A percentile compares a stretch with the other conserved stretches of the same genome.
Conservation (phyloP, 371 early-diverging fungal species). For the Mortierella sp. region DNA sequence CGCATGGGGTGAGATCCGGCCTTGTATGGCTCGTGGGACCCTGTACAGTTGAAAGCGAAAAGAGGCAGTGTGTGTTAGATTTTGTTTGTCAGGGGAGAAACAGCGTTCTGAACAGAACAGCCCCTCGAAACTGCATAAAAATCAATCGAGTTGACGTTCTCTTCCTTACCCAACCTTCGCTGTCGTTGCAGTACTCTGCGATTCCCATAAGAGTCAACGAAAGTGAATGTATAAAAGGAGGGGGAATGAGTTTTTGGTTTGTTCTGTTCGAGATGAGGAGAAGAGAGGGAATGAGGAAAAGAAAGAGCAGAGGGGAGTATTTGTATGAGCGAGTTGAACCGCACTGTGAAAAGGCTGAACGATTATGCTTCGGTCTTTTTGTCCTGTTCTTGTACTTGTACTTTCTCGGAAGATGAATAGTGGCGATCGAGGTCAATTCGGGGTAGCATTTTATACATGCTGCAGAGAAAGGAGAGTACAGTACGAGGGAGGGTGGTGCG, state of each 20-base stretch:
- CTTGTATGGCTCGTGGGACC: conserved; percentile 44
- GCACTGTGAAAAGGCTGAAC: background rate
- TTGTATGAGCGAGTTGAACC: background rate
- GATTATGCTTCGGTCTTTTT: background rate
- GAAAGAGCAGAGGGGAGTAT: background rate
- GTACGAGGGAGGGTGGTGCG: conserved; percentile 1
- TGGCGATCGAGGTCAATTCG: conserved; percentile 9
- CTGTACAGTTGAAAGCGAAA: conserved; percentile 8
- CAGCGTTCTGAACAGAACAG: too few relatives aligned
- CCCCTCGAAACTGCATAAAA: background rate
- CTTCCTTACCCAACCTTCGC: background rate
- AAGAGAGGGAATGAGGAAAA: background rate
- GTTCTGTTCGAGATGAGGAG: background rate
- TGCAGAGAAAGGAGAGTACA: background rate
- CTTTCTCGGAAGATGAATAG: background rate
- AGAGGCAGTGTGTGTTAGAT: background rate
- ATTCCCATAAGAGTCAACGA: background rate
- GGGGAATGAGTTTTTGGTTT: conserved; percentile 3
- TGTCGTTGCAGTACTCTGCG: conserved; percentile 5
- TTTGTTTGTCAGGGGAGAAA: background rate
- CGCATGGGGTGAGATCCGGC: conserved; percentile 48
- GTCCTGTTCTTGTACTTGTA: background rate
- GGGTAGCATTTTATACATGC: background rate
- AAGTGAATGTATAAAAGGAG: background rate
- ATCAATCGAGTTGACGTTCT: background rate